Evolutionary conservation across 2,329 filamentous ascomycete species (phyloP), one percentile per base, ranked within the genome.

Genomic region (Neopestalotiopsis sp.): DNA sequence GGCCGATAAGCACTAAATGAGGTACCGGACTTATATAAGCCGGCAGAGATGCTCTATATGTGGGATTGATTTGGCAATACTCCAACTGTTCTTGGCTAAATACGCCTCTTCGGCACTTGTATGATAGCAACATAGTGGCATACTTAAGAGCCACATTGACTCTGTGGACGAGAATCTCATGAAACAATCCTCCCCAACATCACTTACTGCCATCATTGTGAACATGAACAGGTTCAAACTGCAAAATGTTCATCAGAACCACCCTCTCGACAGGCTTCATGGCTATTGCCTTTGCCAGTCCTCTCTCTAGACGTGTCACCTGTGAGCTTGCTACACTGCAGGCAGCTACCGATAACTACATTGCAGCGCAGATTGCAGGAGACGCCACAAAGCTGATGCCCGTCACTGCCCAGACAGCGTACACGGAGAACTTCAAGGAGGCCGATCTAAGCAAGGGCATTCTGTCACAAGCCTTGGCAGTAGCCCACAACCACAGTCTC

Each of bases 401-500:
- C 1, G 30, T 74, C 14, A 68, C 69, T 4, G 57, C 70, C 2
- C 71, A 74, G 57, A 28, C 75, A 6, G 73, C 71, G 17, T 80
- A 79, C 67, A 73, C 75, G 12, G 77, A 81, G 67, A 80, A 81
- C 71, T 78, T 78, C 72, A 71, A 73, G 34, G 67, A 72, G 30
- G 71, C 69, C 49, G 59, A 66, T 30, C 69, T 77, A 13, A 40
- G 65, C 32, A 65, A 69, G 14, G 74, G 76, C 4, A 67, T 80
- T 1, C 71, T 81, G n/a, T 69, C 72, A 7, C 71, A 75, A 65
- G 66, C 76, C 5, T 74, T 82, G 24, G 73, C 71, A 52, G 74
- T 80, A 56, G 79, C 80, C 65, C 74, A 78, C 67, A 75, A 74
- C 62, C 77, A 77, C 69, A 80, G 76, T 64, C 77, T 77, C 68